phyloP scores from a whole-genome alignment of 768 basidiomycete species.

The Tricholoma saponaceum region DNA sequence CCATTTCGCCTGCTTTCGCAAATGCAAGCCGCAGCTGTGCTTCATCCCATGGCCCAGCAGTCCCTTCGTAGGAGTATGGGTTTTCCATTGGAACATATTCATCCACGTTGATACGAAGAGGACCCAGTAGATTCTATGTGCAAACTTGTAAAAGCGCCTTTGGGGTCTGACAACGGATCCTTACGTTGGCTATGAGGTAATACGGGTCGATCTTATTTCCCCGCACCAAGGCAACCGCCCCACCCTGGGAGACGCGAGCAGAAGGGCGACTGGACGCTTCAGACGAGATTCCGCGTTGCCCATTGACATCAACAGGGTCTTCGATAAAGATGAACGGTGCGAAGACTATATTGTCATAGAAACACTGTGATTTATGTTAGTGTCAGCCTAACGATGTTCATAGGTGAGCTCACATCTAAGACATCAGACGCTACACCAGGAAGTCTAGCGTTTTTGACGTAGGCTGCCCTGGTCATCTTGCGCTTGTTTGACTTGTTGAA shows the following conservation, averaged over 20 bases:
- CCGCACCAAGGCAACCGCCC: conserved; percentile 36
- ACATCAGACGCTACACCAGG: conserved; percentile 81
- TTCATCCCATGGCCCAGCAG: conserved; percentile 62
- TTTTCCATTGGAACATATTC: conserved; percentile 51
- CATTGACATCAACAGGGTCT: conserved; percentile 73
- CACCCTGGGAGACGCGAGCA: conserved; percentile 9
- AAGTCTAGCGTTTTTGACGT: conserved; percentile 86
- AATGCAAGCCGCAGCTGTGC: conserved; percentile 63
- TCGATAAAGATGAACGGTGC: conserved; percentile 97
- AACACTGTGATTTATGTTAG: conserved; percentile 52
- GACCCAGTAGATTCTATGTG: conserved; percentile 52
- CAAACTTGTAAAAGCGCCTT: conserved; percentile 2
- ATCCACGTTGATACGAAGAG: conserved; percentile 66
- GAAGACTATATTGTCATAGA: conserved; percentile 95
- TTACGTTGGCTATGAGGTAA: conserved; percentile 79
- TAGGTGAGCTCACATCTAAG: conserved; percentile 64
- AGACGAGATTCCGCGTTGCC: conserved; percentile 42
- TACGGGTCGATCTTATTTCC: conserved; percentile 85
- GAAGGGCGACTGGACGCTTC: conserved; percentile 36
- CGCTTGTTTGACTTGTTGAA: conserved; percentile 98
- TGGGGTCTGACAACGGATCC: conserved; percentile 14
- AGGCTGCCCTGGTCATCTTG: conserved; percentile 96
- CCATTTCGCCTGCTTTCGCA: conserved; percentile 52
- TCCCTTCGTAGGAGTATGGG: conserved; percentile 68
- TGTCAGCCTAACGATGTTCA: neutral